Base-by-base conservation (phyloP, 345 rosid genomes). In the Excoecaria agallocha region DNA sequence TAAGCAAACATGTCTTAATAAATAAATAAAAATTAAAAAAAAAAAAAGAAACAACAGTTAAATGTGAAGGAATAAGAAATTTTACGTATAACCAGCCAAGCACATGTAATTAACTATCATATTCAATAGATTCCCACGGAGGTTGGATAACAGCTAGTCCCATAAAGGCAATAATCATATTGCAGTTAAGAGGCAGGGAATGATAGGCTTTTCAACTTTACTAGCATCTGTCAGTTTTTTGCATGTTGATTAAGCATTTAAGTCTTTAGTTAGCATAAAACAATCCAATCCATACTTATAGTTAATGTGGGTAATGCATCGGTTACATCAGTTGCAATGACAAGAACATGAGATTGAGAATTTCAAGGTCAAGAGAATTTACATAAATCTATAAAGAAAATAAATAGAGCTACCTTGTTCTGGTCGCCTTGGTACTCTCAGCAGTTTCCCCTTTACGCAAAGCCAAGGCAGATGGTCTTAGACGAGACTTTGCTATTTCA, bases 361-460 rank as follows among this genome's bases (percentile, higher is more conserved):
- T 41, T 45, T n/a, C 5, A 16, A 68, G 24, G 4, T 46, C 51
- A 15, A 16, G 35, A 6, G 30, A 22, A 39, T 38, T 38, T 38
- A 49, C 35, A 60, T 6, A 56, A 20, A 59, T 39, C 5, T 3
- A 30, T 58, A 52, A 61, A 62, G 49, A 35, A 20, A 20, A 51
- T 49, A 3, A 50, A 58, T 19, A 46, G 49, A 25, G 48, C 24
- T 60, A 89, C 96, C 93, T 91, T 56, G 96, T 91, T 82, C 96
- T 83, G 59, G 93, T 91, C 66, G 81, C 93, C 71, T 85, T 80
- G 25, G 93, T 89, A 71, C 72, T 89, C 84, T 91, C 96, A 48
- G 20, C 84, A 61, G 90, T 87, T 84, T 91, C 96, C 62, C 96
- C 96, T 64, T 84, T 78, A 30, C 93, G 83, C 76, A 91, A 82